A percentile compares a stretch with the other conserved stretches of the same genome.
phyloP scores from a whole-genome alignment of 2,329 filamentous ascomycete genomes.

The Ophiostoma quercus region DNA sequence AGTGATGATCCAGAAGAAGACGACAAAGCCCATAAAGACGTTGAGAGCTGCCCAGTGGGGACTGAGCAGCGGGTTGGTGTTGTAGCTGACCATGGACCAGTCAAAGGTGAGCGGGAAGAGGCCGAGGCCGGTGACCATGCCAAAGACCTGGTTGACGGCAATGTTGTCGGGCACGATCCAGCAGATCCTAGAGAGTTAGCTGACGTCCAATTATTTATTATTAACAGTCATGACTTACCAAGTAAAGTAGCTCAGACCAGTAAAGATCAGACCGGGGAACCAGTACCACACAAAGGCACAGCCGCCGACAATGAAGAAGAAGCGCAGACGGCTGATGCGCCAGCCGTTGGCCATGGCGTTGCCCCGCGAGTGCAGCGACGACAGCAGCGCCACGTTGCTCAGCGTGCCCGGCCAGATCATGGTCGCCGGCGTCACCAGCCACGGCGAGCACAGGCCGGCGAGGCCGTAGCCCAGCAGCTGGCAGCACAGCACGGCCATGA shows the following conservation, averaged over 20 bases:
- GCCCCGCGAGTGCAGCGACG: slow-evolving; percentile 39
- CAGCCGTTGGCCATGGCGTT: background rate
- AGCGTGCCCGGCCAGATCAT: slow-evolving; percentile 49
- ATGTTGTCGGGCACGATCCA: slow-evolving; percentile 46
- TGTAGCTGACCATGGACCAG: slow-evolving; percentile 34
- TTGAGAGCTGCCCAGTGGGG: slow-evolving; percentile 58
- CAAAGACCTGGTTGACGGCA: slow-evolving; percentile 32
- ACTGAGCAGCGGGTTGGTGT: slow-evolving; percentile 20
- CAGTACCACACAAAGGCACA: background rate
- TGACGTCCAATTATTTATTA: background rate
- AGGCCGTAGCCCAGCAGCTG: slow-evolving; percentile 54
- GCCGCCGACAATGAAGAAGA: background rate
- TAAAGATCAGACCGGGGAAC: background rate
- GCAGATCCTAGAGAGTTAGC: slow-evolving; percentile 22
- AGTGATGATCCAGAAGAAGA: slow-evolving; percentile 29
- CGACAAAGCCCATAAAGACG: slow-evolving; percentile 54
- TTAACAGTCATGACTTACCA: background rate
- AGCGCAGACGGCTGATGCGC: background rate
- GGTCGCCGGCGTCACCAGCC: slow-evolving; percentile 48
- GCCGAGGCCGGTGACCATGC: slow-evolving; percentile 35
- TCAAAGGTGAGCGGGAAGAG: slow-evolving; percentile 40
- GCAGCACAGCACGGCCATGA: slow-evolving; percentile 53
- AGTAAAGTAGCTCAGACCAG: background rate
- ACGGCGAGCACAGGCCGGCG: slow-evolving; percentile 46
- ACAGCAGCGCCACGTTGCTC: slow-evolving; percentile 44